Conservation (phyloP, 108 stramenopile species). For the Skeletonema potamos region DNA sequence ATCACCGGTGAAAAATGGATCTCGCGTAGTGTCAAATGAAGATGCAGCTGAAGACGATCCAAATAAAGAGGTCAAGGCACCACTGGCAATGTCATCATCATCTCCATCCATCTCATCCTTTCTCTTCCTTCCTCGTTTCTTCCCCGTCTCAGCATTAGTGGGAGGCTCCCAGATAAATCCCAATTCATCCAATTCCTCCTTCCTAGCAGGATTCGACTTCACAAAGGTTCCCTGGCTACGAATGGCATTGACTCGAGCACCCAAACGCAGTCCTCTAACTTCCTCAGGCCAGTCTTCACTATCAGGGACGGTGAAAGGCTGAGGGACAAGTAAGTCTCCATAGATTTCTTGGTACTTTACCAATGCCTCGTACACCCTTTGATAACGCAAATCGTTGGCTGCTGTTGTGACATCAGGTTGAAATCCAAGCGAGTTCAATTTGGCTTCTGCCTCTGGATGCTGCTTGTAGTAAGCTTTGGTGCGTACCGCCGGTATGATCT, state of each 20-base stretch:
- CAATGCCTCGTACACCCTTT: constrained; percentile 80
- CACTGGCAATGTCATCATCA: constrained; percentile 18
- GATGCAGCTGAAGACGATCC: constrained; percentile 21
- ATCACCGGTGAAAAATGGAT: constrained; percentile 45
- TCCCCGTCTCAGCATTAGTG: constrained; percentile 49
- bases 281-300: constrained; percentile 73
- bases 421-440: constrained; percentile 55
- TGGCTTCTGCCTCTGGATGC: constrained; percentile 64
- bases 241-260: constrained; percentile 89
- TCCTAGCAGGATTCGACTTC: constrained; percentile 66
- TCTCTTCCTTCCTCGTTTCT: constrained; percentile 60
- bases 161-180: constrained; percentile 87
- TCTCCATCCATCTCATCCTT: constrained; percentile 52
- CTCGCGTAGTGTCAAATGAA: constrained; percentile 13
- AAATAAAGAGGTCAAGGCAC: constrained; percentile 25
- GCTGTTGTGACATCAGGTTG: constrained; percentile 52
- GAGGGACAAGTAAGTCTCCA: constrained; percentile 88
- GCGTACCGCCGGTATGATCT: constrained; percentile 55
- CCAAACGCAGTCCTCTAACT: constrained; percentile 78
- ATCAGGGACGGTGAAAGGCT: constrained; percentile 82
- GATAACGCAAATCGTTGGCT: constrained; percentile 74
- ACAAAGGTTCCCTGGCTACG: constrained; percentile 89
- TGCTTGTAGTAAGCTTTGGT: constrained; percentile 61
- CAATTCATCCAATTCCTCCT: constrained; percentile 65
- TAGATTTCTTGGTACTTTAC: constrained; percentile 76